Percentiles rank a stretch among this genome's conserved stretches.
phyloP scores from a whole-genome alignment of 2,329 filamentous ascomycete species.

The Sarocladium kiliense region DNA sequence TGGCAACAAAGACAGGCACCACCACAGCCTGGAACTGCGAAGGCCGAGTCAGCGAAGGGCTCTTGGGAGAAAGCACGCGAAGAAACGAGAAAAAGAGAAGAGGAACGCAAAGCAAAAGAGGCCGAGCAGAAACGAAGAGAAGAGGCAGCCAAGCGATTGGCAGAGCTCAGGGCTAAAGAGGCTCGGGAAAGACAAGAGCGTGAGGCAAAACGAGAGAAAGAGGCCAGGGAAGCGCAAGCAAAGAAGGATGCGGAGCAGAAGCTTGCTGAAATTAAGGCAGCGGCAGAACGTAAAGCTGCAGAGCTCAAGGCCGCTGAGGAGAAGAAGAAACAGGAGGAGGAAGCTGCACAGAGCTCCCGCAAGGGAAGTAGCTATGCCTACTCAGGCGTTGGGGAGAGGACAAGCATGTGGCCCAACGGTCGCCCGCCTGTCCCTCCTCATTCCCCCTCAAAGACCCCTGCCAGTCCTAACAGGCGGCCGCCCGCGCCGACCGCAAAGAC shows the following conservation, averaged over 20 bases:
- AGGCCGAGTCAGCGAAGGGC: conserved; percentile 34
- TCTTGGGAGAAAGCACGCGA: conserved; percentile 67
- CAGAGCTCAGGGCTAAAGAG: conserved; percentile 52
- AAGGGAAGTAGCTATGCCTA: conserved; percentile 55
- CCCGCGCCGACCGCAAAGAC: conserved; percentile 50
- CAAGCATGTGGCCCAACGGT: conserved; percentile 64
- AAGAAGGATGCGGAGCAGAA: conserved; percentile 24
- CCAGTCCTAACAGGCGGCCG: conserved; percentile 32
- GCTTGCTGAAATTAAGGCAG: conserved; percentile 25
- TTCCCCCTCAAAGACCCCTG: conserved; percentile 21
- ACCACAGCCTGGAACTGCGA: conserved; percentile 7
- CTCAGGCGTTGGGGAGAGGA: conserved; percentile 62
- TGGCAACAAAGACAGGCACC: conserved; percentile 7
- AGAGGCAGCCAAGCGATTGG: conserved; percentile 46
- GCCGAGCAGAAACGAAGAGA: conserved; percentile 57
- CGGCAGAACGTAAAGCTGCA: conserved; percentile 18
- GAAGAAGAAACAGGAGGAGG: conserved; percentile 26
- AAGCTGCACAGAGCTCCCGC: conserved; percentile 22
- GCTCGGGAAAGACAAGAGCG: conserved; percentile 39
- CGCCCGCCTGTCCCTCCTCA: conserved; percentile 34
- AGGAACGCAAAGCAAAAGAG: conserved; percentile 56
- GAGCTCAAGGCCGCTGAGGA: conserved; percentile 30
- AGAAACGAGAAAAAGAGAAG: conserved; percentile 58
- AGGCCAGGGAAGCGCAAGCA: conserved; percentile 28
- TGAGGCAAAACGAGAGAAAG: conserved; percentile 40